Conservation (phyloP, 257 asterid genomes). For the Craterostigma plantagineum region DNA sequence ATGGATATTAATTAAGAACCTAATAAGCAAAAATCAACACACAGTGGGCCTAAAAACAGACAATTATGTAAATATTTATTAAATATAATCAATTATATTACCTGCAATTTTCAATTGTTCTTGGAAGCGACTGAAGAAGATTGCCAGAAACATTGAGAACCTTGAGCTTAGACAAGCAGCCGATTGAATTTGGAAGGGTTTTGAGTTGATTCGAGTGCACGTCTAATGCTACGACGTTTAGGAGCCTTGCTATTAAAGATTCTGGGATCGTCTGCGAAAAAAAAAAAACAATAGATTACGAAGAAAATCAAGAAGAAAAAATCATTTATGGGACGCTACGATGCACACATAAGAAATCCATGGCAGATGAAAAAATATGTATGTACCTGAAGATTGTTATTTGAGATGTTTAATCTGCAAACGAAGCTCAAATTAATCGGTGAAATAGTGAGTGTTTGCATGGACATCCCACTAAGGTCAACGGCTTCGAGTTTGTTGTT, state of each 20-base stretch:
- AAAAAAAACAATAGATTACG: too few relatives aligned
- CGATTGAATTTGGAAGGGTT: constrained; percentile 70
- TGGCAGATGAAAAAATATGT: too few relatives aligned
- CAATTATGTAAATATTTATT: not conserved
- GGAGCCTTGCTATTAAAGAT: constrained; percentile 61
- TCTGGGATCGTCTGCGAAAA: constrained; percentile 60
- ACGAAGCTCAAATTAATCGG: constrained; percentile 35
- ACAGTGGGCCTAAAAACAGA: too few relatives aligned
- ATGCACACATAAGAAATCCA: too few relatives aligned
- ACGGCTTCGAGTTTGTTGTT: constrained; percentile 23
- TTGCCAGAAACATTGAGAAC: constrained; percentile 68
- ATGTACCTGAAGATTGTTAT: constrained; percentile 67
- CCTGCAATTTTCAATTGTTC: constrained; percentile 83
- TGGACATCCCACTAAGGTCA: constrained; percentile 71
- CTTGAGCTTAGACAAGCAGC: constrained; percentile 73
- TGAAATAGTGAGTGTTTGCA: constrained; percentile 34
- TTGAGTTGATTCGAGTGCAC: constrained; percentile 73
- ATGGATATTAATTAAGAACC: too few relatives aligned
- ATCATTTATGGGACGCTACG: too few relatives aligned
- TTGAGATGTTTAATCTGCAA: constrained; percentile 73
- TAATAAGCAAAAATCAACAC: too few relatives aligned
- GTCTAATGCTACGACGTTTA: constrained; percentile 55
- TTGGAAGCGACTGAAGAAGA: constrained; percentile 46
- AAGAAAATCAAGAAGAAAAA: too few relatives aligned
- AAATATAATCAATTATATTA: constrained; percentile 1